Evolutionary conservation across 805 yeast genomes (phyloP).

Genomic region (Kodamaea kakaduensis): DNA sequence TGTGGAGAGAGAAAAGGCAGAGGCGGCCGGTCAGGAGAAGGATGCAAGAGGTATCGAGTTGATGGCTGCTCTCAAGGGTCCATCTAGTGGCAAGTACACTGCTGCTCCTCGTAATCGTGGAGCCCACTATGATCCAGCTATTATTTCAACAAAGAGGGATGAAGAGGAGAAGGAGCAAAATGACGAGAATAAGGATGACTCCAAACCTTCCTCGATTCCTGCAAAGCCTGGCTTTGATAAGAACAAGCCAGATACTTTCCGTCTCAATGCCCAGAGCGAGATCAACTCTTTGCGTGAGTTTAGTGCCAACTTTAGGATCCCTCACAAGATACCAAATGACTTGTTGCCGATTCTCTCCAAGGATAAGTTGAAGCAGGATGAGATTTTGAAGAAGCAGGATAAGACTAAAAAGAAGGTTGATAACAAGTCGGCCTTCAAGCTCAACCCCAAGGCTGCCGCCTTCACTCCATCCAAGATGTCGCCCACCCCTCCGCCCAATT

Average conservation of each 20-base stretch:
- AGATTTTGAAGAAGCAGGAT: slow-evolving; percentile 41
- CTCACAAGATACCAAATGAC: slow-evolving; percentile 56
- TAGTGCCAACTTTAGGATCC: slow-evolving; percentile 76
- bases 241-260: slow-evolving; percentile 32
- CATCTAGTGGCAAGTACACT: slow-evolving; percentile 33
- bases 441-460: slow-evolving; percentile 65
- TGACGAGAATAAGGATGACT: too few relatives aligned
- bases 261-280: slow-evolving; percentile 54
- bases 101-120: slow-evolving; percentile 56
- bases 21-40: background rate
- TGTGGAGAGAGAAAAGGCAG: slow-evolving; percentile 53
- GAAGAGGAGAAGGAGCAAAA: background rate
- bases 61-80: slow-evolving; percentile 41
- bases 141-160: slow-evolving; percentile 41
- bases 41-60: slow-evolving; percentile 34
- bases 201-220: slow-evolving; percentile 33
- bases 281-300: slow-evolving; percentile 71
- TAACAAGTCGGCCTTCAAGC: slow-evolving; percentile 58
- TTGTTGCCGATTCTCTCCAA: slow-evolving; percentile 67
- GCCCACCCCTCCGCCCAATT: slow-evolving; percentile 26
- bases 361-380: slow-evolving; percentile 62
- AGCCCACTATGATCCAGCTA: slow-evolving; percentile 60
- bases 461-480: slow-evolving; percentile 49
- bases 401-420: slow-evolving; percentile 52
- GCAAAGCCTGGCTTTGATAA: slow-evolving; percentile 25